phyloP scores from a whole-genome alignment of 345 rosid species.

The Acer saccharum region DNA sequence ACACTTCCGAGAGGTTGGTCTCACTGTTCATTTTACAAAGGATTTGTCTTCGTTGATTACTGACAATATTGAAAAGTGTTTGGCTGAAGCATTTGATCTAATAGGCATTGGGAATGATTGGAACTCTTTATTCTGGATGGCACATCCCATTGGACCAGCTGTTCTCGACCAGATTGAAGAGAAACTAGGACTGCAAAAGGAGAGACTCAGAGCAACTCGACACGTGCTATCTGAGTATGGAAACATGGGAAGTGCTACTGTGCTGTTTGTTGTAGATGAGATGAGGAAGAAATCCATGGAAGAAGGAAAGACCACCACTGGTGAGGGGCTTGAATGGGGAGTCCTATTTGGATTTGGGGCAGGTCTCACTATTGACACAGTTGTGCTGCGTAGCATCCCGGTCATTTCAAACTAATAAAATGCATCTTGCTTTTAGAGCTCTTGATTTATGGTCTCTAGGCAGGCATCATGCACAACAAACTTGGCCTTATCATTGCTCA shows the following conservation, averaged over 20 bases:
- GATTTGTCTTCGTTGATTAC: conserved; percentile 22
- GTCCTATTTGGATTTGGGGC: conserved; percentile 31
- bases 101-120: conserved; percentile 24
- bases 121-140: conserved; percentile 34
- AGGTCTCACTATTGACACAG: conserved; percentile 27
- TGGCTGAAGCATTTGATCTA: conserved; percentile 24
- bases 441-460: no score
- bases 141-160: conserved; percentile 31
- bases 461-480: not conserved
- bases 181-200: conserved; percentile 16
- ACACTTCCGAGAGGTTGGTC: conserved; percentile 29
- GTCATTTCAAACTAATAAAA: not conserved
- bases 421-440: not conserved
- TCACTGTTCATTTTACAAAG: conserved; percentile 21
- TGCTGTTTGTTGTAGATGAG: conserved; percentile 29
- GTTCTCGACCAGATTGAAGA: conserved; percentile 26
- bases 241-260: conserved; percentile 30
- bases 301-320: conserved; percentile 22
- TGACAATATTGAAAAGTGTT: conserved; percentile 21
- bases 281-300: conserved; percentile 26
- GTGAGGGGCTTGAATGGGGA: conserved; percentile 36
- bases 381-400: conserved; percentile 2
- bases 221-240: conserved; percentile 25
- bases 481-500: not conserved
- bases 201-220: conserved; percentile 22